Base-by-base conservation (phyloP, 2,329 filamentous ascomycete species). In the Sarocladiaceae sp. region DNA sequence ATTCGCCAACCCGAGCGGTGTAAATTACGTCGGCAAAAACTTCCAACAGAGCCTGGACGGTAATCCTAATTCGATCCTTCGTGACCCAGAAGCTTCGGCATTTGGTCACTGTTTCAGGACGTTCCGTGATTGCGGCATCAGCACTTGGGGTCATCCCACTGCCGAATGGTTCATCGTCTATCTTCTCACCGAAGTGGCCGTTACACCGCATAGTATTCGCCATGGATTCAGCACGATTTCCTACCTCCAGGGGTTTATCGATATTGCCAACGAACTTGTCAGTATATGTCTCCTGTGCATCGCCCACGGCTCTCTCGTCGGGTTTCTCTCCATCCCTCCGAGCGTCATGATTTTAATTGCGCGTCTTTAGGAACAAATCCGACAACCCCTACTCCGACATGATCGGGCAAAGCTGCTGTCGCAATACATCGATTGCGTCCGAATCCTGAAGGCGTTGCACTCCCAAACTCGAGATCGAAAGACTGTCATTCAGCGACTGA, bases 91-190 rank as follows among this genome's bases (percentile, higher is more conserved):
- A 8, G 37, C 37, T 8, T 40, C 37, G 17, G 18, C 23, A 7
- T 8, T 40, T 13, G 37, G 37, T 8, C 37, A 40, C 18, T 10
- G 17, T 6, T 40, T 40, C 37, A 20, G 23, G 18, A 17, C 37
- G 3, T 40, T 40, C 15, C 10, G 7, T 8, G 37, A 40, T 23
- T 22, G n/a, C 7, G 37, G 37, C n/a, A 40, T 22, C 18, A 40
- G 37, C 23, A 20, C 5, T 15, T 40, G 37, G 37, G 37, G 37
- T 7, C 18, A 23, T 23, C 4, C n/a, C 11, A 40, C 37, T 7
- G 37, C 37, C 4, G 37, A 40, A 20, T 40, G 37, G 37, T 40
- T 40, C 37, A 40, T 40, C n/a, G 23, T 40, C 37, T 40, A 40
- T 23, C 37, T 40, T 7, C 18, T 40, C 17, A 40, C 37, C 7